Evolutionary conservation across 2,329 filamentous ascomycete genomes (phyloP), one percentile per base, ranked within the genome.

Genomic region (Elsinoe batatas): DNA sequence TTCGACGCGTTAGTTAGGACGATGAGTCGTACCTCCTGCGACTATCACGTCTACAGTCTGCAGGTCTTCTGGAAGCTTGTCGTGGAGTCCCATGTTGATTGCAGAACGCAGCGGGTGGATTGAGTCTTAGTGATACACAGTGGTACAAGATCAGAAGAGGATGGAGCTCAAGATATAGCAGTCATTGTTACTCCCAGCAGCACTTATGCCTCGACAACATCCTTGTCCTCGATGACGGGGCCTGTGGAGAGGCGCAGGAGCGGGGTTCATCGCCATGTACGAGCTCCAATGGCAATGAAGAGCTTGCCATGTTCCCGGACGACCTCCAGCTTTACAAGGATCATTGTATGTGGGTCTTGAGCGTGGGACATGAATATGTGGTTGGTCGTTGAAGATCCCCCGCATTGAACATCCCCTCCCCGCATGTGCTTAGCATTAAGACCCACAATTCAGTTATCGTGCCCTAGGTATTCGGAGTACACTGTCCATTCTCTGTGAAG

Each of bases 11-110:
- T 11, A 33, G 17, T n/a, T 11, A 35, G 7, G 10, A 22, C 4
- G 20, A 12, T 26, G 11, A 26, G 36, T 38, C 49, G 17, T 63
- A 72, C 73, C 73, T 62, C 76, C 76, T 3, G 74, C 74, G 55
- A 79, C 72, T 57, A 79, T 76, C 46, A 79, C 70, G 57, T 79
- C 77, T 15, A 78, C 74, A 59, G 76, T 74, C 35, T 69, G 57
- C 15, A 73, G 59, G 11, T 64, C 64, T 26, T 71, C 68, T 46
- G 69, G 68, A 15, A 72, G 63, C 51, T 67, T 69, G 30, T 63
- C 65, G 53, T 69, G 66, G n/a, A 70, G 40, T 32, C 47, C 51
- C 62, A 64, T 64, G 3, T 11, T 49, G 43, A 10, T 18, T 42
- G 6, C 38, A 18, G 38, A 18, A 42, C 4, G 15, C 11, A 18